Base-by-base conservation (phyloP, 495 filamentous ascomycete species). In the Haplographium delicatum region DNA sequence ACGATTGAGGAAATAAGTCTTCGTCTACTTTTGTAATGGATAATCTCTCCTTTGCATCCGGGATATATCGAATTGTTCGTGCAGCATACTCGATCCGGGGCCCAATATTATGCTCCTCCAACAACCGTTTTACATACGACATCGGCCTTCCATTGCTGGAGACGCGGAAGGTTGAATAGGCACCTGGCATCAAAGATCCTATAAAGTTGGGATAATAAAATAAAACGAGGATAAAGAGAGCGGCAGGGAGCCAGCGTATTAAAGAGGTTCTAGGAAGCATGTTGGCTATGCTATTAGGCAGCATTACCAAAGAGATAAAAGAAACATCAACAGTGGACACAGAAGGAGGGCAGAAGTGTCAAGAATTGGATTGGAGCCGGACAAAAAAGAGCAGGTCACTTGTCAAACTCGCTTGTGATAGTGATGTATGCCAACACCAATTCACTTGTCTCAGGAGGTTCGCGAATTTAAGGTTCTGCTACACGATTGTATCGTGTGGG, bases 1-100 rank as follows among this genome's bases (percentile, higher is more conserved):
- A 61, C 6, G 19, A 24, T 4, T 54, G 16, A 3, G 50, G 44
- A 20, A 61, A 52, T 1, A 61, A 23, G 6, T 44, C 30, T 15
- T 57, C 44, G 4, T 54, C 30, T 26, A 58, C 39, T 25, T 54
- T 26, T 1, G 51, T 61, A 6, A 55, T 54, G 1, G 38, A 31
- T 18, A 27, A 26, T 25, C 54, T 22, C 6, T 52, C 51, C 13
- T 24, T 19, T 2, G 58, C 58, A 49, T 57, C 54, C 9, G 48
- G 44, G 3, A 58, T 35, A 49, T 61, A 61, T 41, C 49, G 54
- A 27, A 61, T 49, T 13, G 51, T 61, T 3, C 58, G 50, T 25
- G 58, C 38, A 0, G 58, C 58, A 43, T 48, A 61, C 23, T 56
- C 43, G 38, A 61, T 57, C 25, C 53, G 44, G 15, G 58, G 54